Evolutionary conservation across 2,329 filamentous ascomycete genomes (phyloP), one percentile per base, ranked within the genome.

Genomic region (Clonostachys chloroleuca): DNA sequence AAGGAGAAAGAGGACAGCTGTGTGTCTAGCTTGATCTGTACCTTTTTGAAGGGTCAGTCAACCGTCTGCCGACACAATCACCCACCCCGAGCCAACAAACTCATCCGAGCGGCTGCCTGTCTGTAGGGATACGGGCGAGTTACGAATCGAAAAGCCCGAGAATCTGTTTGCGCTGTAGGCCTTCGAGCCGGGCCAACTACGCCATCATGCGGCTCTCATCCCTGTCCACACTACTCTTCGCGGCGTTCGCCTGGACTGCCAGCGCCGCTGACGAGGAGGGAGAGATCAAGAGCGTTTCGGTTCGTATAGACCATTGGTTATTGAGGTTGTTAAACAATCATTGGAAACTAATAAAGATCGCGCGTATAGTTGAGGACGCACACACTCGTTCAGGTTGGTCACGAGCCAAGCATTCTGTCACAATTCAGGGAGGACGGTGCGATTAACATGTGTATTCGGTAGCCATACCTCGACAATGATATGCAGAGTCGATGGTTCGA

Each of bases 401-500:
- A 36, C 51, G 56, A 55, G 42, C 24, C 24, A 9, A 30, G 24
- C 24, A 30, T 9, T 30, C 24, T 30, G 24, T 30, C 33, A 42
- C n/a, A 7, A 18, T 40, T 34, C 12, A 35, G 40, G 41, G 50
- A 54, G 56, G 45, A 54, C 51, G 43, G 37, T 33, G 16, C 45
- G 17, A 16, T 61, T 53, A 45, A 39, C 40, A n/a, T 24, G 34
- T 30, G 24, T 30, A 30, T 30, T 30, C 24, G 24, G 47, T 63
- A 96, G 87, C 94, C 94, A 52, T 99, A 96, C 71, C 83, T 99
- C 59, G 94, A 99, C 72, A 94, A 91, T 51, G 94, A 97, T 68
- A 92, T 97, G 86, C 88, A 95, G 73, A 96, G 89, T 73, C 86
- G 94, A 65, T 99, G 94, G 92, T 99, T 92, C 72, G 94, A 99